phyloP scores from a whole-genome alignment of 2,329 filamentous ascomycete genomes.

The Aureobasidium sp. region DNA sequence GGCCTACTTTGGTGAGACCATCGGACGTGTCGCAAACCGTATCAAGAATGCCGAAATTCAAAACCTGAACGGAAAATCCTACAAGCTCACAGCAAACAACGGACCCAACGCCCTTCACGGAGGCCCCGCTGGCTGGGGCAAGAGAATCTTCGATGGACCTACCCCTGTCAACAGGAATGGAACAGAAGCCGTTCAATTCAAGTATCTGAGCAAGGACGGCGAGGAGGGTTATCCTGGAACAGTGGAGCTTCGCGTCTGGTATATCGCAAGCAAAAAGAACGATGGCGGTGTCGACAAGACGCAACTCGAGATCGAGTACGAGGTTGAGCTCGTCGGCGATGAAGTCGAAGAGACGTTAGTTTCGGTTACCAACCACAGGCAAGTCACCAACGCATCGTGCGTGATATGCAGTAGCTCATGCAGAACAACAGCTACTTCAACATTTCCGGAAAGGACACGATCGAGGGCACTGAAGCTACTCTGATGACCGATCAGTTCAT shows the following conservation, averaged over 20 bases:
- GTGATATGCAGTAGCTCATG: background rate
- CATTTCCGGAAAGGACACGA: conserved; percentile 51
- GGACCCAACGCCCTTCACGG: conserved; percentile 57
- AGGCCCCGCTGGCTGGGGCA: conserved; percentile 65
- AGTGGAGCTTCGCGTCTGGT: conserved; percentile 68
- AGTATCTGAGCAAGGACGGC: conserved; percentile 61
- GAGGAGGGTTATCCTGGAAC: conserved; percentile 89
- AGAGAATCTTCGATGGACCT: conserved; percentile 68
- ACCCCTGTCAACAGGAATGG: conserved; percentile 44
- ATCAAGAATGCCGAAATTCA: conserved; percentile 64
- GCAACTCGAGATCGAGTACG: conserved; percentile 79
- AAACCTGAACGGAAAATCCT: conserved; percentile 61
- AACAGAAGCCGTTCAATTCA: conserved; percentile 37
- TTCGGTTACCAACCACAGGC: conserved; percentile 93
- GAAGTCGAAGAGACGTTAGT: conserved; percentile 81
- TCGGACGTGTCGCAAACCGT: conserved; percentile 77
- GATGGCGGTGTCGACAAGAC: conserved; percentile 53
- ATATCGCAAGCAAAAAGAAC: conserved; percentile 63
- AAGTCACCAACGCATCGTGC: background rate
- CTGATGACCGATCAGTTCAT: conserved; percentile 58
- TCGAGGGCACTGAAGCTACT: conserved; percentile 53
- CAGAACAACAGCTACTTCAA: conserved; percentile 53
- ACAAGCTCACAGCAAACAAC: conserved; percentile 67
- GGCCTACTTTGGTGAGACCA: conserved; percentile 86
- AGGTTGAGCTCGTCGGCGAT: conserved; percentile 66